Conservation (phyloP, 2,329 filamentous ascomycete species). For the Neopestalotiopsis sp. region DNA sequence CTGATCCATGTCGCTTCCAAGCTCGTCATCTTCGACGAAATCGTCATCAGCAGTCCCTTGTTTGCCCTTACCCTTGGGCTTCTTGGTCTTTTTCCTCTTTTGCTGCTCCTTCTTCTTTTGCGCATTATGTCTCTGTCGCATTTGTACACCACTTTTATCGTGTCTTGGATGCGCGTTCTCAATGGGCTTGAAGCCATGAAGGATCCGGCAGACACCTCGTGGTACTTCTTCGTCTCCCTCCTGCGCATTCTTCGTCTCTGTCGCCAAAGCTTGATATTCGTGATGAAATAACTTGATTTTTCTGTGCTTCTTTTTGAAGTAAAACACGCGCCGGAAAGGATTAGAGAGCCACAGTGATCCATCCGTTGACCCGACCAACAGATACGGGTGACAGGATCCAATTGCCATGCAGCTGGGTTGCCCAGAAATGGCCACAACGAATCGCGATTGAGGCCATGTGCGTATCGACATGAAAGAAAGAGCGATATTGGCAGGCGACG, state of each 20-base stretch:
- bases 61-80: constrained; percentile 25
- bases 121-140: constrained; percentile 36
- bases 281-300: constrained; percentile 58
- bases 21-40: constrained; percentile 7
- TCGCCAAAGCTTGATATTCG: constrained; percentile 50
- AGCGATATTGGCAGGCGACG: constrained; percentile 57
- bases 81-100: constrained; percentile 25
- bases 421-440: constrained; percentile 56
- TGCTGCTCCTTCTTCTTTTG: constrained; percentile 42
- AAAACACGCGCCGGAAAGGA: constrained; percentile 49
- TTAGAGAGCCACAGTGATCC: constrained; percentile 59
- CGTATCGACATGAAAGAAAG: constrained; percentile 59
- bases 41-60: constrained; percentile 28
- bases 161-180: constrained; percentile 53
- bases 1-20: constrained; percentile 34
- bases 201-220: constrained; percentile 56
- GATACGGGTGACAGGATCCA: constrained; percentile 57
- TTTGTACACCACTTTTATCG: constrained; percentile 42
- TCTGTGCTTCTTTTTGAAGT: constrained; percentile 44
- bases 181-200: constrained; percentile 58
- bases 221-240: constrained; percentile 33
- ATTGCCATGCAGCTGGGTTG: constrained; percentile 56
- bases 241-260: constrained; percentile 29
- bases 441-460: constrained; percentile 58
- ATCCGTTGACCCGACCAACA: constrained; percentile 59